These are phyloP conservation scores for Phoenix dactylifera DNA, from an alignment of 176 grass and related monocot species.

Conservation along the genomic window DNA sequence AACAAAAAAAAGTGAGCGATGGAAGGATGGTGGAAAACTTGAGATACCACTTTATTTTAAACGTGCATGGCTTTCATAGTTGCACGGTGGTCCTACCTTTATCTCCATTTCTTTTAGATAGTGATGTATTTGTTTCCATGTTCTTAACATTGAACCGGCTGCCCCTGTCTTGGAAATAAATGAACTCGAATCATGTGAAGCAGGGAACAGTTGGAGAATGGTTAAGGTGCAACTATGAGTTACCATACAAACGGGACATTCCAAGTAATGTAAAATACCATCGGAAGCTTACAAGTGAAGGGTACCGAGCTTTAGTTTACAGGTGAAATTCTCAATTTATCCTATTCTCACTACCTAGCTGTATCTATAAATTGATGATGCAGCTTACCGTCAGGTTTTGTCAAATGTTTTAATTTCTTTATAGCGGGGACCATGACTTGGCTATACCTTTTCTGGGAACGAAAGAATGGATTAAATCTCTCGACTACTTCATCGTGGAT, in stretches of 20 bases:
- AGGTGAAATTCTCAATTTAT: conserved; percentile 15
- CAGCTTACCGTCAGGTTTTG: too few species aligned
- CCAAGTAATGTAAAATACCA: conserved; percentile 34
- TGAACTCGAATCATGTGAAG: background rate
- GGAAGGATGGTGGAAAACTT: too few species aligned
- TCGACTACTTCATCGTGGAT: conserved; percentile 34
- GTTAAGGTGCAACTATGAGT: conserved; percentile 16
- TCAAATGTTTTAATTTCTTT: background rate
- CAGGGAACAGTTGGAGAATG: conserved; percentile 42
- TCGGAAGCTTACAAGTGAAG: conserved; percentile 24
- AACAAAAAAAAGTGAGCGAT: too few species aligned
- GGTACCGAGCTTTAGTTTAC: conserved; percentile 41
- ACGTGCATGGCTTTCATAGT: too few species aligned
- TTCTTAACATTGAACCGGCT: too few species aligned
- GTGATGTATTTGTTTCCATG: too few species aligned
- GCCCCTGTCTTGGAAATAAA: too few species aligned
- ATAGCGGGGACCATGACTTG: conserved; percentile 47
- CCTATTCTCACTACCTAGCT: too few species aligned
- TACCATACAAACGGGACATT: conserved; percentile 19
- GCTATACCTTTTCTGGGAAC: conserved; percentile 27
- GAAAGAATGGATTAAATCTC: conserved; percentile 37
- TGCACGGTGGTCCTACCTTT: too few species aligned
- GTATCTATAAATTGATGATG: too few species aligned
- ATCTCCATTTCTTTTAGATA: too few species aligned
- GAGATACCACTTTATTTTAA: too few species aligned